Evolutionary conservation across 2,329 filamentous ascomycete genomes (phyloP).

Genomic region (Cadophora sp.): DNA sequence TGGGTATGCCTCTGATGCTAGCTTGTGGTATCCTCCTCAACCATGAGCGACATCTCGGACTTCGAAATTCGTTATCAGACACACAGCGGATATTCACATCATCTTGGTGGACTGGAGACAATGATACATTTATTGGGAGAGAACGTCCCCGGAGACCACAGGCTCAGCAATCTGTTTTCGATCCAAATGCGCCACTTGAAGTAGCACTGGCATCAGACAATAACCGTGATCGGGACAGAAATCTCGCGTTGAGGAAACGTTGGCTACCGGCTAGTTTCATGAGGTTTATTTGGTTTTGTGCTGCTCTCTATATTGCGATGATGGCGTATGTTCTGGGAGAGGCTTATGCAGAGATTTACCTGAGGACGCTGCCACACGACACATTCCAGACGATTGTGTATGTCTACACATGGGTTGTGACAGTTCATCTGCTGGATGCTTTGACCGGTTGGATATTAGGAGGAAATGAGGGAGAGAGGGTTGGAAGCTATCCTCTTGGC

Average conservation of each 20-base stretch:
- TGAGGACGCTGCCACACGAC: slow-evolving; percentile 70
- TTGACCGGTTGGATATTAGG: slow-evolving; percentile 72
- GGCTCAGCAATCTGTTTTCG: slow-evolving; percentile 44
- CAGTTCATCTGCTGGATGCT: slow-evolving; percentile 68
- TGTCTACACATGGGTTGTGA: slow-evolving; percentile 73
- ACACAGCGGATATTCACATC: slow-evolving; percentile 72
- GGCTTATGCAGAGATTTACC: slow-evolving; percentile 72
- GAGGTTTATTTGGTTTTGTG: slow-evolving; percentile 73
- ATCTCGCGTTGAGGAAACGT: slow-evolving; percentile 40
- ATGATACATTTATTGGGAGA: slow-evolving; percentile 51
- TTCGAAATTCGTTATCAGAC: slow-evolving; percentile 67
- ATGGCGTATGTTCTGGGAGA: slow-evolving; percentile 73
- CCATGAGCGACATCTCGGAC: slow-evolving; percentile 67
- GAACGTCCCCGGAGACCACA: slow-evolving; percentile 49
- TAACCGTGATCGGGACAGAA: slow-evolving; percentile 29
- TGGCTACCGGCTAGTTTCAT: slow-evolving; percentile 73
- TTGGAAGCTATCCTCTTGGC: slow-evolving; percentile 73
- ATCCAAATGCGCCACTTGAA: slow-evolving; percentile 43
- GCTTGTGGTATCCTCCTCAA: slow-evolving; percentile 69
- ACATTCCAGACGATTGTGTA: slow-evolving; percentile 72
- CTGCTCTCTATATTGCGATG: slow-evolving; percentile 66
- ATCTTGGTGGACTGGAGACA: slow-evolving; percentile 69
- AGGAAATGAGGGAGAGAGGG: slow-evolving; percentile 68
- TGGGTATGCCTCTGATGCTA: slow-evolving; percentile 72
- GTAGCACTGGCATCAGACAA: slow-evolving; percentile 41